Evolutionary conservation across 1,284 basidiomycete species (phyloP).

Genomic region (Amylostereum areolatum): DNA sequence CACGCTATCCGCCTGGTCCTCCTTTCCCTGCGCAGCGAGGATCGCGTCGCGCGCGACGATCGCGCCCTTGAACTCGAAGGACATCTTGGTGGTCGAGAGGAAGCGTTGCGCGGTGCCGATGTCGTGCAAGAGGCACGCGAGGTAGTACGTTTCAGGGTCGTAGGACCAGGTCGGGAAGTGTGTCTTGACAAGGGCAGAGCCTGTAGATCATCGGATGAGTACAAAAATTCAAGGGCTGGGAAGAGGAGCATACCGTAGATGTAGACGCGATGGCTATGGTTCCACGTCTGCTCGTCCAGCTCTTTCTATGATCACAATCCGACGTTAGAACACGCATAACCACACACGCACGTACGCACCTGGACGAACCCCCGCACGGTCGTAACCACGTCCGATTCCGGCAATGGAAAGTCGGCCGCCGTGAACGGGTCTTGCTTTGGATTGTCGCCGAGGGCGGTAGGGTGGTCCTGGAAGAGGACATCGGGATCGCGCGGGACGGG

Average conservation of each 20-base stretch:
- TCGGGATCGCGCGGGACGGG: slow-evolving; percentile 45
- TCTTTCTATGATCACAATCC: slow-evolving; percentile 27
- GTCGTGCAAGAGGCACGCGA: slow-evolving; percentile 49
- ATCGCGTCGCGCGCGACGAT: slow-evolving; percentile 49
- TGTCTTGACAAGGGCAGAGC: slow-evolving; percentile 39
- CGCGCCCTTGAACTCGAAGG: slow-evolving; percentile 55
- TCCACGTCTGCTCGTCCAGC: slow-evolving; percentile 42
- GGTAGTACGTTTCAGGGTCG: slow-evolving; percentile 45
- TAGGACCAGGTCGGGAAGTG: slow-evolving; percentile 44
- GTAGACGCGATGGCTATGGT: slow-evolving; percentile 47
- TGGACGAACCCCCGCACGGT: slow-evolving; percentile 38
- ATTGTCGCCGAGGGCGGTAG: slow-evolving; percentile 36
- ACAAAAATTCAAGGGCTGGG: neutral
- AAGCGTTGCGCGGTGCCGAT: slow-evolving; percentile 48
- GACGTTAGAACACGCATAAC: neutral
- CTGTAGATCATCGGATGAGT: slow-evolving; percentile 16
- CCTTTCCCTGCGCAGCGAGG: slow-evolving; percentile 34
- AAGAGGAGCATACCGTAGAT: slow-evolving; percentile 33
- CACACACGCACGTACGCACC: slow-evolving; percentile 16
- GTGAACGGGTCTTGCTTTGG: slow-evolving; percentile 42
- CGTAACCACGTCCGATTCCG: slow-evolving; percentile 35
- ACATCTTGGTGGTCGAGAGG: slow-evolving; percentile 47
- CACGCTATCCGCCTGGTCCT: slow-evolving; percentile 50
- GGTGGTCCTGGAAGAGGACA: slow-evolving; percentile 41
- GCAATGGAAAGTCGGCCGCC: slow-evolving; percentile 36